phyloP scores from a whole-genome alignment of 306 rosid genomes.

The Lotus japonicus region DNA sequence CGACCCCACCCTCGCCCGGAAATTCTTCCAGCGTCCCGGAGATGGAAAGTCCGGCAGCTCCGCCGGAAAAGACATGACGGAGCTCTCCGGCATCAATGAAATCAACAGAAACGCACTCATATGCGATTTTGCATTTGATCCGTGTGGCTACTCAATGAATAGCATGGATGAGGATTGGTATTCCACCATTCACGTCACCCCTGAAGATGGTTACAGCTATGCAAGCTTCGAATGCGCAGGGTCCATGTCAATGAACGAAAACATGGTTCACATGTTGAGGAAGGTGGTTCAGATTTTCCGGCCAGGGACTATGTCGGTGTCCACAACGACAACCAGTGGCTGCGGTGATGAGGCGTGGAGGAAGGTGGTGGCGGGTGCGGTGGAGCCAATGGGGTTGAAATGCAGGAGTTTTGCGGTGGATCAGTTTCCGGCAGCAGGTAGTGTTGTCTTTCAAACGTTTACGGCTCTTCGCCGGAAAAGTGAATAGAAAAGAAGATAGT shows the following conservation, averaged over 20 bases:
- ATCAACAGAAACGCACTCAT: slow-evolving; percentile 60
- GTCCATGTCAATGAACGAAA: slow-evolving; percentile 48
- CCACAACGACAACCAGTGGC: slow-evolving; percentile 42
- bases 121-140: slow-evolving; percentile 86
- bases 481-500: slow-evolving; percentile 25
- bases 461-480: slow-evolving; percentile 47
- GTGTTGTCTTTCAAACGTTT: slow-evolving; percentile 74
- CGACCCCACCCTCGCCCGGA: slow-evolving; percentile 57
- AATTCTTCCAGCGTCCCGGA: slow-evolving; percentile 49
- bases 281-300: slow-evolving; percentile 78
- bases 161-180: slow-evolving; percentile 73
- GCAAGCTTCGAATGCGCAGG: slow-evolving; percentile 85
- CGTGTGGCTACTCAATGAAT: slow-evolving; percentile 95
- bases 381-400: slow-evolving; percentile 72
- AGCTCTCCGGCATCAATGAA: slow-evolving; percentile 56
- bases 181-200: slow-evolving; percentile 92
- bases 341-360: slow-evolving; percentile 47
- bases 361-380: slow-evolving; percentile 47
- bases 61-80: slow-evolving; percentile 86
- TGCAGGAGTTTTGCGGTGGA: slow-evolving; percentile 74
- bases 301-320: slow-evolving; percentile 85
- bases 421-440: slow-evolving; percentile 65
- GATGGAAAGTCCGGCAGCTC: slow-evolving; percentile 55
- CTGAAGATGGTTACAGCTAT: slow-evolving; percentile 95
- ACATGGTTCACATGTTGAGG: slow-evolving; percentile 49